These are phyloP conservation scores for Boletus pseudo-olivaceus DNA, from an alignment of 768 basidiomycete genomes.

Conservation along the genomic window DNA sequence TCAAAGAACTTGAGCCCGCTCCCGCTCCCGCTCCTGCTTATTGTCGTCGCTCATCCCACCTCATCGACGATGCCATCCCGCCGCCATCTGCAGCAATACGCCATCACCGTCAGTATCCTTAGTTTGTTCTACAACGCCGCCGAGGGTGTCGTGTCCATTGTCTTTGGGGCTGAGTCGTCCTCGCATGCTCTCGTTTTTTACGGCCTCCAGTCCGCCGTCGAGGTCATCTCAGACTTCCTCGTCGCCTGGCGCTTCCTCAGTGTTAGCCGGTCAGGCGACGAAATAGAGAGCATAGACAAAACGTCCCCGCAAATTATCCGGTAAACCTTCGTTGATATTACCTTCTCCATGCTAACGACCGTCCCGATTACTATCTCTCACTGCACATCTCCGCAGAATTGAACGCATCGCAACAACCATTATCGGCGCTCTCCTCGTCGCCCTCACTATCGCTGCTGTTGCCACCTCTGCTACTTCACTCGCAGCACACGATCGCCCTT, in stretches of 20 bases:
- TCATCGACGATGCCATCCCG: constrained; percentile 17
- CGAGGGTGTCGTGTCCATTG: constrained; percentile 43
- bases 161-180: constrained; percentile 42
- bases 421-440: constrained; percentile 37
- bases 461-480: constrained; percentile 36
- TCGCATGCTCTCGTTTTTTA: constrained; percentile 47
- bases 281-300: constrained; percentile 7
- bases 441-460: constrained; percentile 37
- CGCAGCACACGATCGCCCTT: constrained; percentile 35
- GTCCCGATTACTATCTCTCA: background rate
- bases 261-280: constrained; percentile 33
- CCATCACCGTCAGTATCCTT: constrained; percentile 40
- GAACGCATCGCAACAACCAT: constrained; percentile 36
- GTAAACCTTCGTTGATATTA: constrained; percentile 1
- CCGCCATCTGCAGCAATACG: constrained; percentile 30
- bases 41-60: background rate
- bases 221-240: constrained; percentile 42
- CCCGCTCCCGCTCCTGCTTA: background rate
- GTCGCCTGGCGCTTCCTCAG: constrained; percentile 44
- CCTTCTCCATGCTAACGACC: background rate
- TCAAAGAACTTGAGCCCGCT: background rate
- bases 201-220: constrained; percentile 46
- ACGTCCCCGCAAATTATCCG: constrained; percentile 9
- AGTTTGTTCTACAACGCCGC: constrained; percentile 38
- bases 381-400: constrained; percentile 20